Base-by-base conservation (phyloP, 129 eudicot genomes). In the Calendula officinalis region DNA sequence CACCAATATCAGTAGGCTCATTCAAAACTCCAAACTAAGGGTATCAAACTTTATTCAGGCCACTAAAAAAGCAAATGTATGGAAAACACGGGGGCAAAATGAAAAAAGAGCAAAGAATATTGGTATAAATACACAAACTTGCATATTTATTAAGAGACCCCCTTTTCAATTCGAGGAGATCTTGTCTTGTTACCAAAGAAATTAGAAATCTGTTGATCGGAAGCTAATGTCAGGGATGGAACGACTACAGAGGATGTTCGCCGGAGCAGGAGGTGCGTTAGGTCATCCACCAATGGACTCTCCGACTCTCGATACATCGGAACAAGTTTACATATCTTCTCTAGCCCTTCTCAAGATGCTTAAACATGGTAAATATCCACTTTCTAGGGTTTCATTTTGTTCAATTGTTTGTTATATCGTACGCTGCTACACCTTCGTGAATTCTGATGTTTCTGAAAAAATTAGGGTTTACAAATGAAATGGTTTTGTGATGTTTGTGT, bases 271-370 rank as follows among this genome's bases (percentile, higher is more conserved):
- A 11, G 95, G 97, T 0, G 86, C 78, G 4, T 75, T 91, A 58
- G 86, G 95, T n/a, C 97, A 87, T 64, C 97, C 97, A 0, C 94
- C 97, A 5, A 79, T 86, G 43, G 97, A 91, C 58, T 87, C 97
- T 6, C 97, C 97, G 6, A 86, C 96, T 0, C 90, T 91, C 44
- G 97, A 56, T 37, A 56, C 62, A 6, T 56, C 30, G 12, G 62
- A 56, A 6, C 62, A 56, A 56, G 62, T 56, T 47, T 91, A 91
- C 82, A 91, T 91, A 65, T 91, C 96, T 13, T 87, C 97, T 8
- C 79, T 87, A 6, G 97, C 97, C 41, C 94, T 91, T 14, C 84
- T 91, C 44, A 91, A 91, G 68, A 91, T 91, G 97, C 95, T 91
- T 35, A 91, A 91, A 71, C 97, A 91, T 78, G 97, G 97, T 87